Evolutionary conservation across 805 yeast species (phyloP).

Genomic region (Kockiozyma suomiensis): DNA sequence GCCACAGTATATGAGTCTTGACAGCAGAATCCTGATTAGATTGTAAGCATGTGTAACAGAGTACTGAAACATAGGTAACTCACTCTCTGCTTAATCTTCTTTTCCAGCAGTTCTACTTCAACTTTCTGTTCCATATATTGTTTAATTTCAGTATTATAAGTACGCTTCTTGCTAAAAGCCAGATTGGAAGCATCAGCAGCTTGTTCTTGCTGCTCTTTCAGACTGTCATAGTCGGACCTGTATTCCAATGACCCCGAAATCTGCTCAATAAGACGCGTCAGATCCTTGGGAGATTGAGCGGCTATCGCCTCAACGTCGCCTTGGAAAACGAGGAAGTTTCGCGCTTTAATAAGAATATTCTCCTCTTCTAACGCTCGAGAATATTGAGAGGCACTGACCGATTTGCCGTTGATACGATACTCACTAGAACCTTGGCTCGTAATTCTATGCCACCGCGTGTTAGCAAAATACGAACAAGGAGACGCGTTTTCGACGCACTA

Average conservation of each 20-base stretch:
- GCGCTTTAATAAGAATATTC: slow-evolving; percentile 82
- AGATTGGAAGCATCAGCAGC: slow-evolving; percentile 66
- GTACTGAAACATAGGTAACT: slow-evolving; percentile 37
- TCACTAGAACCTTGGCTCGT: slow-evolving; percentile 62
- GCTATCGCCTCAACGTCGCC: slow-evolving; percentile 97
- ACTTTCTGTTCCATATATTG: slow-evolving; percentile 75
- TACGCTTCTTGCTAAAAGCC: slow-evolving; percentile 68
- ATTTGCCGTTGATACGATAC: slow-evolving; percentile 63
- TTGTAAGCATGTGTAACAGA: not conserved
- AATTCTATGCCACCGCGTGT: slow-evolving; percentile 21
- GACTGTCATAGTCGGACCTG: slow-evolving; percentile 63
- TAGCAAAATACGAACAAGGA: not conserved
- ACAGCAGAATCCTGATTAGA: slow-evolving; percentile 39
- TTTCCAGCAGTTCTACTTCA: slow-evolving; percentile 69
- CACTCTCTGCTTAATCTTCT: slow-evolving; percentile 53
- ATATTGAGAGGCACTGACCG: slow-evolving; percentile 68
- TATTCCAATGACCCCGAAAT: slow-evolving; percentile 79
- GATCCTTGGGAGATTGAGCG: slow-evolving; percentile 74
- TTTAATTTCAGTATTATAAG: slow-evolving; percentile 69
- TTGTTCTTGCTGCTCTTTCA: slow-evolving; percentile 64
- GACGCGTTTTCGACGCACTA: not conserved
- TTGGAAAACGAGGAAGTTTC: slow-evolving; percentile 91
- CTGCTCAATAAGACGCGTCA: slow-evolving; percentile 74
- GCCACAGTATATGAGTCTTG: slow-evolving; percentile 60
- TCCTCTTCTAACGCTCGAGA: slow-evolving; percentile 67